Evolutionary conservation across 2,329 filamentous ascomycete genomes (phyloP).

Genomic region (Alternaria triticimaculans): DNA sequence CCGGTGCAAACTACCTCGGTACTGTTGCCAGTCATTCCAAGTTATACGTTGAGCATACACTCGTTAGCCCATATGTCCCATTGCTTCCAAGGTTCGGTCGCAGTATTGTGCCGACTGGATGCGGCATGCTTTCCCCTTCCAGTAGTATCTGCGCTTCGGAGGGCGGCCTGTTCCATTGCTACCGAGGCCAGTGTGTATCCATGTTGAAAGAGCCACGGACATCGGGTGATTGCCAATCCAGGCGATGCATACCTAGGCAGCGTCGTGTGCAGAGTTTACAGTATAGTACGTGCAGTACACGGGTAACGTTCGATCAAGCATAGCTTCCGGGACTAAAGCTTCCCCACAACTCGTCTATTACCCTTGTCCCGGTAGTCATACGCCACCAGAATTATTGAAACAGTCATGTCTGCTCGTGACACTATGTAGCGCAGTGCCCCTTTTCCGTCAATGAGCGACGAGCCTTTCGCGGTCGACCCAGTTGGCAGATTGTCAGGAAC

Average conservation of each 20-base stretch:
- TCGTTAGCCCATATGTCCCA: neutral
- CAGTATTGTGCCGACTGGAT: neutral
- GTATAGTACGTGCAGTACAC: conserved; percentile 8
- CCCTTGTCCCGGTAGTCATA: conserved; percentile 17
- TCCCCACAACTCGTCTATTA: conserved; percentile 24
- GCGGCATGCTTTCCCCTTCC: neutral
- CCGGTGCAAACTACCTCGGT: neutral
- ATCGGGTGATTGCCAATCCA: neutral
- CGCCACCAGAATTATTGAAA: conserved; percentile 7
- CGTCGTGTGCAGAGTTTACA: conserved; percentile 8
- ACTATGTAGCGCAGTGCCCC: neutral
- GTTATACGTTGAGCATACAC: neutral
- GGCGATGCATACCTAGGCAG: neutral
- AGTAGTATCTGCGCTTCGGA: neutral
- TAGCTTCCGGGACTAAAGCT: conserved; percentile 11
- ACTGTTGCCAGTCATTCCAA: neutral
- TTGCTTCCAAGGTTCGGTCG: neutral
- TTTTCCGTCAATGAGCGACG: conserved; percentile 18
- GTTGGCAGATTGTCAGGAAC: neutral
- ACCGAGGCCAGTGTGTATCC: neutral
- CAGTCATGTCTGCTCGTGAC: conserved; percentile 17
- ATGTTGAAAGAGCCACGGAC: neutral
- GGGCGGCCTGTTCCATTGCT: neutral
- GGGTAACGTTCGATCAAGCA: conserved; percentile 16
- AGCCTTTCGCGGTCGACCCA: neutral